phyloP scores from a whole-genome alignment of 2,329 filamentous ascomycete genomes.

The Colletotrichum costaricense region DNA sequence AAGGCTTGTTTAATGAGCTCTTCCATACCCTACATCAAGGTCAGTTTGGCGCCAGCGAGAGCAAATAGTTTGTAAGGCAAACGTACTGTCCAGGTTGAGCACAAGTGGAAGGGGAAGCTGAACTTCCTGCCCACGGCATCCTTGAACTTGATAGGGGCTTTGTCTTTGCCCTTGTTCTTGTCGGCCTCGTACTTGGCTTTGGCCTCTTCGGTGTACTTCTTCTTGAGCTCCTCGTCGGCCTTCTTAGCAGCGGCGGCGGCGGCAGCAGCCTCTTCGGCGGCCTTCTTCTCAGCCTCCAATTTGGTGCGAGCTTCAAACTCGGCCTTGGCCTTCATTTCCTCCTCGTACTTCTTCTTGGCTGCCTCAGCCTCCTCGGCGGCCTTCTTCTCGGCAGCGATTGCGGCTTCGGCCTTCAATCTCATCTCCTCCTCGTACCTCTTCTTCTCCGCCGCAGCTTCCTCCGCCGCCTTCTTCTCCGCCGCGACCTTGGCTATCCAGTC shows the following conservation, averaged over 20 bases:
- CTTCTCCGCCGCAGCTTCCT: constrained; percentile 46
- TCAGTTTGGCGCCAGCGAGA: constrained; percentile 38
- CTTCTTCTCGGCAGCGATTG: constrained; percentile 53
- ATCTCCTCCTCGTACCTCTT: constrained; percentile 43
- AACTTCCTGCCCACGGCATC: constrained; percentile 93
- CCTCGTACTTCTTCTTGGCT: constrained; percentile 46
- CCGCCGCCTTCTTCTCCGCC: constrained; percentile 50
- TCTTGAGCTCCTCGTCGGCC: constrained; percentile 62
- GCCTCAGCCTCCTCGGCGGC: constrained; percentile 43
- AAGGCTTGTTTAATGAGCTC: constrained; percentile 88
- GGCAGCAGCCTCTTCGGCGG: constrained; percentile 39
- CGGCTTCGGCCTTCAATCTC: constrained; percentile 52
- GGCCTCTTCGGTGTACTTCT: constrained; percentile 67
- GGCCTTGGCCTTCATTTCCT: constrained; percentile 49
- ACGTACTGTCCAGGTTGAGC: constrained; percentile 84
- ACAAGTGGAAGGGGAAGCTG: constrained; percentile 89
- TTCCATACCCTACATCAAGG: constrained; percentile 77
- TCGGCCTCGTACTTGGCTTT: constrained; percentile 61
- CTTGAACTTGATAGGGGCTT: constrained; percentile 87
- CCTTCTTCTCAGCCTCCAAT: constrained; percentile 47
- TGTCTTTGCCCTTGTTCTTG: constrained; percentile 62
- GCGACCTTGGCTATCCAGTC: constrained; percentile 42
- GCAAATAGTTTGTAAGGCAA: neutral
- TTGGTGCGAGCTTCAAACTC: constrained; percentile 42
- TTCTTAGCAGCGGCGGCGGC: constrained; percentile 59